These are phyloP conservation scores for Rhododendron molle DNA, from an alignment of 148 eudicot species.

Conservation along the genomic window DNA sequence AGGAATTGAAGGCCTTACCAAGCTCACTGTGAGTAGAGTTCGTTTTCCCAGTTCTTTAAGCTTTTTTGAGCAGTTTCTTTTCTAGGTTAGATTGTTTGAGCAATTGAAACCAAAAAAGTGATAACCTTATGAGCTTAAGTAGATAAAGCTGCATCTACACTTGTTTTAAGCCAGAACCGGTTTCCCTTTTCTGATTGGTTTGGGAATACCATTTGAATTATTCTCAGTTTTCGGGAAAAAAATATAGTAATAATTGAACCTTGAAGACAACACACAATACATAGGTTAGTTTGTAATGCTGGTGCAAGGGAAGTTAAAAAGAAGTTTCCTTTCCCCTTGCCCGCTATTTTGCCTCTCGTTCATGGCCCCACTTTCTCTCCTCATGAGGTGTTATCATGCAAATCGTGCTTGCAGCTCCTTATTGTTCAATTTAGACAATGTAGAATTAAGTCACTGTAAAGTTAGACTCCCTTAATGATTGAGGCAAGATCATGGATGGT, in stretches of 20 bases:
- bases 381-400: background rate
- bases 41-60: background rate
- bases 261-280: background rate
- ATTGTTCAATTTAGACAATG: background rate
- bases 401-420: background rate
- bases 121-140: background rate
- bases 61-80: background rate
- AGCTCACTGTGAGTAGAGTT: conserved; percentile 58
- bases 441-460: background rate
- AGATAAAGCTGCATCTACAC: background rate
- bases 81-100: background rate
- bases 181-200: background rate
- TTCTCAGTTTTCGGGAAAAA: background rate
- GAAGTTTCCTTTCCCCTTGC: background rate
- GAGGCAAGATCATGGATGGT: background rate
- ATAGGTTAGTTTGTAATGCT: background rate
- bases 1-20: conserved; percentile 70
- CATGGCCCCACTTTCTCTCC: background rate
- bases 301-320: background rate
- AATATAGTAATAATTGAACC: background rate
- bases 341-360: background rate
- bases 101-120: background rate
- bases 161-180: background rate
- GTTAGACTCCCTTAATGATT: background rate
- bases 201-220: background rate